Evolutionary conservation across 495 filamentous ascomycete species (phyloP).

Genomic region (Talaromyces borbonicus): DNA sequence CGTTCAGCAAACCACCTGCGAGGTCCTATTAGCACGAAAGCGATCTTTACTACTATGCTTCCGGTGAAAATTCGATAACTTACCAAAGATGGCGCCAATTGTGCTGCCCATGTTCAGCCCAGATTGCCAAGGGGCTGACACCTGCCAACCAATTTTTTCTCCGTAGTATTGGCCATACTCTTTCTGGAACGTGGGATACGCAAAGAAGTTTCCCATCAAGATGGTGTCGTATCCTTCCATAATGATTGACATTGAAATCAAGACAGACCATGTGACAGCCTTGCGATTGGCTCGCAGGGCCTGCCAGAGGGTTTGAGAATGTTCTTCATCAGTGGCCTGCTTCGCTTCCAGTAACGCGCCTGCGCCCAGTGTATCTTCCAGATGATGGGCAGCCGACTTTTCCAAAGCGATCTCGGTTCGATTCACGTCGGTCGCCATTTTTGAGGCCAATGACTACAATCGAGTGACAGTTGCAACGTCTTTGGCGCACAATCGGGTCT

Average conservation of each 20-base stretch:
- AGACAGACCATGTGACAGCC: constrained; percentile 37
- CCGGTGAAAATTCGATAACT: too few species aligned
- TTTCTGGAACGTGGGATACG: constrained; percentile 24
- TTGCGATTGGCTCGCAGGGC: constrained; percentile 36
- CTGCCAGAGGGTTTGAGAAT: constrained; percentile 20
- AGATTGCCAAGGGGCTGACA: constrained; percentile 27
- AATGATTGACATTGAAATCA: constrained; percentile 36
- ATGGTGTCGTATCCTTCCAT: constrained; percentile 47
- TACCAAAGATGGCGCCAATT: constrained; percentile 26
- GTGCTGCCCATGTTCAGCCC: constrained; percentile 25
- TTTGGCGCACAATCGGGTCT: too few species aligned
- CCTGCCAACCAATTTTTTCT: constrained; percentile 15
- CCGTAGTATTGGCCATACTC: constrained; percentile 25
- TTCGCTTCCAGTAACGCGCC: constrained; percentile 20
- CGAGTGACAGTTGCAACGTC: too few species aligned
- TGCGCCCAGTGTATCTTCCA: constrained; percentile 3
- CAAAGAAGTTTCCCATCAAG: constrained; percentile 33
- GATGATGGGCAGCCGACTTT: constrained; percentile 4
- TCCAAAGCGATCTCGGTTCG: constrained; percentile 3
- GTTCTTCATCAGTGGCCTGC: constrained; percentile 25
- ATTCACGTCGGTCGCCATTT: not conserved
- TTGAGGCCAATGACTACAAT: too few species aligned
- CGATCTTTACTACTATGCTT: too few species aligned
- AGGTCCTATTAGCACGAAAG: too few species aligned
- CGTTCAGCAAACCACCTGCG: constrained; percentile 28